Conservation (phyloP, 1,284 basidiomycete genomes). For the Polyporus tsugae region DNA sequence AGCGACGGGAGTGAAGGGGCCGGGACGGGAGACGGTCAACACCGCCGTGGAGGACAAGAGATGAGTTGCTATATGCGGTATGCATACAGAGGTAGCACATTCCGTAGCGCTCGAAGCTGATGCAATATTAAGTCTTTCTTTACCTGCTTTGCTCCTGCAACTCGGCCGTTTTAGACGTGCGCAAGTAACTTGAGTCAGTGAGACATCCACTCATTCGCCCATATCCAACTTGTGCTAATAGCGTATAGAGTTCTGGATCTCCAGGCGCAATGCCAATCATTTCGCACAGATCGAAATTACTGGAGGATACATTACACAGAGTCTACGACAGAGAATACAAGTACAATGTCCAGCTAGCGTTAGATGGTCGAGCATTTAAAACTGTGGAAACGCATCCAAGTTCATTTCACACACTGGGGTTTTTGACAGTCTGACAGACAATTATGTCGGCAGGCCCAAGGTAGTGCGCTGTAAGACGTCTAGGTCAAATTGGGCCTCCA, state of each 20-base stretch:
- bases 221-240: neutral
- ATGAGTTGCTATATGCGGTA: slow-evolving; percentile 32
- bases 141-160: neutral
- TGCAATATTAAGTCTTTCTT: neutral
- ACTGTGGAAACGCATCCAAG: neutral
- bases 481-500: slow-evolving; percentile 12
- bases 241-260: neutral
- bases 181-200: neutral
- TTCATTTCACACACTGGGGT: neutral
- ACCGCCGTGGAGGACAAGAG: slow-evolving; percentile 31
- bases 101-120: slow-evolving; percentile 6
- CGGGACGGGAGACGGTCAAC: slow-evolving; percentile 24
- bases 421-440: neutral
- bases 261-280: neutral
- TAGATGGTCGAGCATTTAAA: neutral
- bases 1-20: slow-evolving; percentile 13
- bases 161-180: neutral
- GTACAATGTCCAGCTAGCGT: neutral
- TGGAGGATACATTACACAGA: neutral
- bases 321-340: neutral
- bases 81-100: slow-evolving; percentile 22
- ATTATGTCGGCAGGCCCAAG: slow-evolving; percentile 46
- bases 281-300: neutral
- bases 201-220: neutral
- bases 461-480: slow-evolving; percentile 44